Evolutionary conservation across 2,329 filamentous ascomycete genomes (phyloP).

Genomic region (Reticulascus tulasneorum): DNA sequence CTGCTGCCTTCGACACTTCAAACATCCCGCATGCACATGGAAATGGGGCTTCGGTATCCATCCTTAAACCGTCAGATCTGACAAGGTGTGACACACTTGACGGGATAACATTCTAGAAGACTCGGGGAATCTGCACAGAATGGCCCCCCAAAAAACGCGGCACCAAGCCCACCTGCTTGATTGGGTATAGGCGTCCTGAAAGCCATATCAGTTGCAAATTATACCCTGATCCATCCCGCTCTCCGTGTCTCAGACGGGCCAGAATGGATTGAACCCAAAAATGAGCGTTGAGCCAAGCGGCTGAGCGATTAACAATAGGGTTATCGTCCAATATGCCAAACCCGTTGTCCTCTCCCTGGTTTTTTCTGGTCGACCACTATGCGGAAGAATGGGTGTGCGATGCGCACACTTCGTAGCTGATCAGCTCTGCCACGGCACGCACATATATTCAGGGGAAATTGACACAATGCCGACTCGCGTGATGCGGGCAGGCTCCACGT

Average conservation of each 20-base stretch:
- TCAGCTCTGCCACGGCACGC: not conserved
- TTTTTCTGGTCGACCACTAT: not conserved
- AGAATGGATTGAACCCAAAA: not conserved
- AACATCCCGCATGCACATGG: not conserved
- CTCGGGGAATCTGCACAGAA: constrained; percentile 1
- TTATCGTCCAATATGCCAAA: no score
- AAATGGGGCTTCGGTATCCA: not conserved
- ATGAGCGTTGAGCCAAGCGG: not conserved
- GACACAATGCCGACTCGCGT: no score
- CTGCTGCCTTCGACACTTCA: not conserved
- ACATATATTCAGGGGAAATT: not conserved
- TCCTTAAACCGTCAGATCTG: no score
- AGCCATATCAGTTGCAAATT: constrained; percentile 3
- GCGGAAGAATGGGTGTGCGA: no score
- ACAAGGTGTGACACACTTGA: constrained; percentile 1
- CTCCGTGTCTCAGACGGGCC: not conserved
- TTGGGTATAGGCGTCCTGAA: constrained; percentile 3
- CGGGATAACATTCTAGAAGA: constrained; percentile 8
- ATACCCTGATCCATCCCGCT: constrained; percentile 1
- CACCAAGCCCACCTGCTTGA: constrained; percentile 3
- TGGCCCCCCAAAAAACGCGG: constrained; percentile 2
- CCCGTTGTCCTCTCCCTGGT: not conserved
- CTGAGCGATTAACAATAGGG: not conserved
- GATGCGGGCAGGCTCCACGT: not conserved
- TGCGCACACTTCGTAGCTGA: no score